Conservation (phyloP, 2,329 filamentous ascomycete species). For the Venturia carpophila region DNA sequence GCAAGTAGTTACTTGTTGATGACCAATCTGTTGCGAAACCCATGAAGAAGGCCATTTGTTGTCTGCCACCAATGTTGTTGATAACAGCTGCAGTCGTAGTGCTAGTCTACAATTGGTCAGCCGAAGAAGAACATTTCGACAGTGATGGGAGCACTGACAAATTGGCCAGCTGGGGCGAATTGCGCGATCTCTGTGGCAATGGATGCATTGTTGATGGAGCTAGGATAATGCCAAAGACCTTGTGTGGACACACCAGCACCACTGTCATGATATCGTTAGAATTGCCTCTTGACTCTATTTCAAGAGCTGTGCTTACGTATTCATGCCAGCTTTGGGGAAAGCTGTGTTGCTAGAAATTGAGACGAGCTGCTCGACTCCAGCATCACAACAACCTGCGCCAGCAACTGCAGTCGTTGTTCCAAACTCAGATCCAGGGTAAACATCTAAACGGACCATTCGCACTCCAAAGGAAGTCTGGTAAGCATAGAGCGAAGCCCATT, state of each 20-base stretch:
- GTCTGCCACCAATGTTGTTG: conserved; percentile 44
- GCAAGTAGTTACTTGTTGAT: conserved; percentile 45
- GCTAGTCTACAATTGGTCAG: conserved; percentile 28
- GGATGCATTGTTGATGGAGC: conserved; percentile 42
- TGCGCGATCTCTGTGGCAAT: conserved; percentile 44
- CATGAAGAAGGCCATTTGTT: conserved; percentile 52
- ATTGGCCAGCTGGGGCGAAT: conserved; percentile 39
- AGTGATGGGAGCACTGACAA: neutral
- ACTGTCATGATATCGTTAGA: neutral
- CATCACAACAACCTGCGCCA: conserved; percentile 40
- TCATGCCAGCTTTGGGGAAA: conserved; percentile 47
- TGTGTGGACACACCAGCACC: conserved; percentile 40
- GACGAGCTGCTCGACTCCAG: conserved; percentile 43
- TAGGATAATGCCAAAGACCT: conserved; percentile 50
- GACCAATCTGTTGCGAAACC: conserved; percentile 40
- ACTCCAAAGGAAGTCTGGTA: conserved; percentile 49
- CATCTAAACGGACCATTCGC: conserved; percentile 48
- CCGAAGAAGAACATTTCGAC: conserved; percentile 19
- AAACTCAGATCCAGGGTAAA: conserved; percentile 41
- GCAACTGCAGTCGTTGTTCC: conserved; percentile 30
- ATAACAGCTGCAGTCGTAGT: conserved; percentile 46
- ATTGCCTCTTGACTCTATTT: conserved; percentile 26
- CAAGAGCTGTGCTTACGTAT: conserved; percentile 33
- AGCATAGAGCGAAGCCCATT: conserved; percentile 45
- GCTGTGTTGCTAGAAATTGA: conserved; percentile 42